phyloP scores from a whole-genome alignment of 352 stramenopile species.

The Globisporangium yorkense region DNA sequence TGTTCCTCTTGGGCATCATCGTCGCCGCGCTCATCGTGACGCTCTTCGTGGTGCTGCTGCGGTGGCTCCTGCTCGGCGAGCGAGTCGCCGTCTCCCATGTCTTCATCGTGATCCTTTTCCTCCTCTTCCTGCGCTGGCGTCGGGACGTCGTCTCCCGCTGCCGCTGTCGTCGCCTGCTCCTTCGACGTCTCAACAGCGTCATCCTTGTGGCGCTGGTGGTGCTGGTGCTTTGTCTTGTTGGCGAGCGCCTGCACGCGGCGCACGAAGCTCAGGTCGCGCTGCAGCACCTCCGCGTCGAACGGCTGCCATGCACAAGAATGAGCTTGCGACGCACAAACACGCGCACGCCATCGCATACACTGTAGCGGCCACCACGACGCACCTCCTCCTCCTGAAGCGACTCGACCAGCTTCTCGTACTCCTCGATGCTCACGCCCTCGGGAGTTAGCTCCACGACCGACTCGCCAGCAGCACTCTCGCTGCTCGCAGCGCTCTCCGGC shows the following conservation, averaged over 20 bases:
- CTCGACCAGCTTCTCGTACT: constrained; percentile 43
- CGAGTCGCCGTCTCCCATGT: neutral
- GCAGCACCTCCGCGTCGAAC: constrained; percentile 35
- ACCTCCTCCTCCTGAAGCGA: constrained; percentile 47
- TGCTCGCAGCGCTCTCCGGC: constrained; percentile 4
- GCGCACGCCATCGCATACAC: neutral
- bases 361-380: neutral
- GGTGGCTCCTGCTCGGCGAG: neutral
- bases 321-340: neutral
- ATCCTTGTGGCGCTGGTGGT: neutral
- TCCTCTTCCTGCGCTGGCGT: neutral
- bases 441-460: constrained; percentile 1
- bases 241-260: constrained; percentile 50
- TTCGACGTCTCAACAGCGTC: neutral
- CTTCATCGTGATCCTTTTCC: neutral
- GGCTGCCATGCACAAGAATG: constrained; percentile 20
- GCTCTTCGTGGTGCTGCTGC: constrained; percentile 2
- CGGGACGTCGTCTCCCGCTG: neutral
- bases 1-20: neutral
- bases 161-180: neutral
- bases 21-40: constrained; percentile 8
- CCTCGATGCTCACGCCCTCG: constrained; percentile 16
- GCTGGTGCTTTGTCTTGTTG: constrained; percentile 34
- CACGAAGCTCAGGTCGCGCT: constrained; percentile 53
- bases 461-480: neutral